phyloP scores from a whole-genome alignment of 345 rosid species.

The rapeseed (Brassica napus) region DNA sequence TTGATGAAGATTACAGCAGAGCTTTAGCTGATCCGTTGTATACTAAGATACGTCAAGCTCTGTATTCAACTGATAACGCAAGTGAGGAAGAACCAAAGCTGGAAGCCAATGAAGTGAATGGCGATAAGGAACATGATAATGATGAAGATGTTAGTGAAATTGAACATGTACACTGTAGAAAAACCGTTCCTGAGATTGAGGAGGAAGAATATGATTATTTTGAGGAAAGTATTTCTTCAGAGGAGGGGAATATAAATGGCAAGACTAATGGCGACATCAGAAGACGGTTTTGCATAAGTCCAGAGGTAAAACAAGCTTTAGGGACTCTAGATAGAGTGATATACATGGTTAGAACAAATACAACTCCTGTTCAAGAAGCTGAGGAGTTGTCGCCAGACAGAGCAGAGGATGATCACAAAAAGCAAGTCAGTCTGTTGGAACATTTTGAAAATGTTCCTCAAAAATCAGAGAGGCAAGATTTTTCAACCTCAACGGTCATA shows the following conservation, averaged over 20 bases:
- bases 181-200: conserved; percentile 55
- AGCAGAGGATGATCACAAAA: conserved; percentile 20
- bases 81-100: conserved; percentile 27
- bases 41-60: conserved; percentile 51
- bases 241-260: conserved; percentile 16
- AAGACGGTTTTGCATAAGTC: conserved; percentile 49
- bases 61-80: conserved; percentile 40
- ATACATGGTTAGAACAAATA: conserved; percentile 47
- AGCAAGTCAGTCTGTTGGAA: conserved; percentile 16
- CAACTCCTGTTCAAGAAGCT: conserved; percentile 31
- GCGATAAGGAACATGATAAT: not conserved
- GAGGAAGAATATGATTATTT: conserved; percentile 44
- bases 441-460: conserved; percentile 11
- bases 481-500: not conserved
- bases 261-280: conserved; percentile 28
- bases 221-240: conserved; percentile 30
- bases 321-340: conserved; percentile 75
- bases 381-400: conserved; percentile 37
- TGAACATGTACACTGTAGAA: conserved; percentile 28
- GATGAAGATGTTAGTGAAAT: conserved; percentile 10
- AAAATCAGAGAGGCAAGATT: conserved; percentile 23
- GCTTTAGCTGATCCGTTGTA: conserved; percentile 74
- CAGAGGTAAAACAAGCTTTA: conserved; percentile 72
- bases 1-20: conserved; percentile 63
- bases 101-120: conserved; percentile 13